phyloP scores from a whole-genome alignment of 345 rosid genomes.

The Euphorbia peplus region DNA sequence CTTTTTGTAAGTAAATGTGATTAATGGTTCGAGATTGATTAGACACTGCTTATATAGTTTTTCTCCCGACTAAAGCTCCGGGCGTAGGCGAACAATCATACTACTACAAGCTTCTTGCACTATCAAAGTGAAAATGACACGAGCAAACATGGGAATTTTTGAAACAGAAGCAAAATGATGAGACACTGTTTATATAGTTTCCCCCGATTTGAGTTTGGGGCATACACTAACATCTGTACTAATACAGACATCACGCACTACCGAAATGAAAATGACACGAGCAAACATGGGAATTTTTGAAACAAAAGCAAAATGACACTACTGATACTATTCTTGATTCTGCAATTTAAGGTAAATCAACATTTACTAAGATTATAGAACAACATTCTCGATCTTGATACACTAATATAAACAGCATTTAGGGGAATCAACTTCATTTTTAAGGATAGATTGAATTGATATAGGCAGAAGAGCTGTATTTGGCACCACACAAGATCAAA shows the following conservation, averaged over 20 bases:
- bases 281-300: not conserved
- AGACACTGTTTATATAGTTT: too few species aligned
- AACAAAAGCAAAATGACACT: not conserved
- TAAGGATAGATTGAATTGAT: not conserved
- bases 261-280: not conserved
- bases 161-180: not conserved
- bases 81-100: too few species aligned
- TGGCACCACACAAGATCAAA: constrained; percentile 9
- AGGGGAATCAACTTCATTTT: not conserved
- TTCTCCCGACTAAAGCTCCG: too few species aligned
- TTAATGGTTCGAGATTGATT: too few species aligned
- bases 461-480: not conserved
- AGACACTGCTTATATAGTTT: too few species aligned
- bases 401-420: constrained; percentile 15
- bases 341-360: not conserved
- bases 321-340: not conserved
- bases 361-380: not conserved
- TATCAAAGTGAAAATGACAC: too few species aligned
- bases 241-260: too few species aligned
- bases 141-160: too few species aligned
- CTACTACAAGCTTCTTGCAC: too few species aligned
- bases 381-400: constrained; percentile 11
- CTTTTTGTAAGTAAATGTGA: too few species aligned
- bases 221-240: too few species aligned
- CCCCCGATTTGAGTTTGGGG: too few species aligned